phyloP scores from a whole-genome alignment of 2,329 filamentous ascomycete genomes.

The Stachybotrys elegans region DNA sequence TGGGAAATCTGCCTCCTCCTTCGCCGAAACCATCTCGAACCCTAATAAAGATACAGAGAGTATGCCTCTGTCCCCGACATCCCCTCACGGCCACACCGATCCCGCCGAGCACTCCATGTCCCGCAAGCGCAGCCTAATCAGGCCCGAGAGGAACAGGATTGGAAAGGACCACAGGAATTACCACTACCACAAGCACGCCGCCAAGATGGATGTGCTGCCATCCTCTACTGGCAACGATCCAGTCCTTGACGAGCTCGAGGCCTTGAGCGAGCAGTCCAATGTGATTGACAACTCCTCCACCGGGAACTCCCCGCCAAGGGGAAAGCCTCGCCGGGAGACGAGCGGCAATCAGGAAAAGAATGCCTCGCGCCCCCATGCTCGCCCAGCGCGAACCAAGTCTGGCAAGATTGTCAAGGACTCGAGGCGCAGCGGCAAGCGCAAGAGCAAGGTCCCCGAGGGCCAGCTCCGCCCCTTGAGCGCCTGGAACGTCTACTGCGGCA shows the following conservation, averaged over 20 bases:
- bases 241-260: conserved; percentile 72
- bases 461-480: conserved; percentile 74
- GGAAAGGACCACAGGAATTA: conserved; percentile 90
- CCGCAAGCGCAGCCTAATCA: conserved; percentile 83
- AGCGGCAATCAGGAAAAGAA: conserved; percentile 28
- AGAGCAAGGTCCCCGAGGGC: conserved; percentile 51
- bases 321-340: conserved; percentile 25
- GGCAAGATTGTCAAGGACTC: conserved; percentile 60
- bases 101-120: conserved; percentile 32
- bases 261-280: conserved; percentile 49
- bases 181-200: conserved; percentile 90
- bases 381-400: conserved; percentile 41
- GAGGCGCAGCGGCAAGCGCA: conserved; percentile 41
- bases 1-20: conserved; percentile 53
- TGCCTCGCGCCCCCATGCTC: conserved; percentile 17
- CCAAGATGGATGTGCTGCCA: conserved; percentile 84
- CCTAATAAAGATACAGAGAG: conserved; percentile 52
- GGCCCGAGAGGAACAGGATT: conserved; percentile 82
- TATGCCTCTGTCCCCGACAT: conserved; percentile 47
- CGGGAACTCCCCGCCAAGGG: conserved; percentile 32
- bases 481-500: conserved; percentile 93
- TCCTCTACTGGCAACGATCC: conserved; percentile 92
- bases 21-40: conserved; percentile 51
- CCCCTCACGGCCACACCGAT: conserved; percentile 21
- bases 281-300: conserved; percentile 42